Evolutionary conservation across 306 rosid genomes (phyloP), one percentile per base, ranked within the genome.

Genomic region (Prinsepia uniflora): DNA sequence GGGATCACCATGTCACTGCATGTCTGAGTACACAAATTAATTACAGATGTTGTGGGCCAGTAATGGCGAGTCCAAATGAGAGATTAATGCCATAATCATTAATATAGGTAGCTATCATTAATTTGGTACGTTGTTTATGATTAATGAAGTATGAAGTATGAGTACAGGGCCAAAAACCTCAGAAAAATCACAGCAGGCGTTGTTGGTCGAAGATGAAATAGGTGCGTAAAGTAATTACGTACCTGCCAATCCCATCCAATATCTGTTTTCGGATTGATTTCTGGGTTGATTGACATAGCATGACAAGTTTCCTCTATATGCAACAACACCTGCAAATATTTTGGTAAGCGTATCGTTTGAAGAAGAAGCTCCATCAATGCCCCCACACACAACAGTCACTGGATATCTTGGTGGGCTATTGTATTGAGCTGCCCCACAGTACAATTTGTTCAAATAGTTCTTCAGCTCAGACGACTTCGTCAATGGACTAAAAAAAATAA

Each of bases 161-260:
- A 30, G 30, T 24, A 30, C 3, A 3, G 36, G 36, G 3, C 36
- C 36, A 30, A 30, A 30, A 30, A 30, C 4, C 36, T 30, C 36
- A 30, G 36, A 30, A 30, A 30, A 30, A 30, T 30, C 2, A 30
- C 36, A 30, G 36, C 36, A 30, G 36, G 36, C 30, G 30, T 30
- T 30, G 36, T 30, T 30, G 36, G 36, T 30, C 36, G 36, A 30
- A 30, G 36, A 30, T 30, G 36, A 30, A 30, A 30, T 30, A 1
- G 36, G 36, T 46, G 53, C 6, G 19, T 6, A 10, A n/a, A 17
- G 36, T 53, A 39, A 10, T 68, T 81, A 24, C 30, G 30, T 24
- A 90, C 98, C 98, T 90, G 96, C 96, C 98, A 92, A 19, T 20
- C 5, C 98, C 98, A 90, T 24, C 91, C 96, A 4, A 2, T 30